Conservation (phyloP, 192 early-diverging fungal genomes). For the Backusella psychrophila region DNA sequence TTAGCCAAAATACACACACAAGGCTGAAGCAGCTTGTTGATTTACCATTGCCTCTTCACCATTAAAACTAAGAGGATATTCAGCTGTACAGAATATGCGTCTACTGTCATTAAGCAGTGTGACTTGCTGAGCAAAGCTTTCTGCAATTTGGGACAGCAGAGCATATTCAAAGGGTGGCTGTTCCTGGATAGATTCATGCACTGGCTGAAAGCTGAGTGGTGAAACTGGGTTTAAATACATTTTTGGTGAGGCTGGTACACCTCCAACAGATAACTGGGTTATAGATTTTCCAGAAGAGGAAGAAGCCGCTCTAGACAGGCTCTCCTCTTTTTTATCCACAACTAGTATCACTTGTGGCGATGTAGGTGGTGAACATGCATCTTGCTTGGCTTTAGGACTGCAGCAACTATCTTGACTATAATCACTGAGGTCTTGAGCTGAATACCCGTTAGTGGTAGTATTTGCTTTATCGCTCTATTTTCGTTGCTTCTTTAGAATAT, state of each 20-base stretch:
- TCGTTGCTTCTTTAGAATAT: not conserved
- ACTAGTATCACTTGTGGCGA: not conserved
- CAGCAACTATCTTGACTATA: not conserved
- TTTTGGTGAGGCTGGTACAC: conserved; percentile 5
- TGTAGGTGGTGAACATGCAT: not conserved
- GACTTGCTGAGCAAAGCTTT: conserved; percentile 14
- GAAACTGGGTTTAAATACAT: conserved; percentile 11
- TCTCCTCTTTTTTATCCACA: conserved; percentile 2
- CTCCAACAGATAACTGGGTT: not conserved
- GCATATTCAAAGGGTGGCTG: conserved; percentile 9
- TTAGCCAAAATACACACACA: not conserved
- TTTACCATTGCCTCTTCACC: conserved; percentile 29
- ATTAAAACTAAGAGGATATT: conserved; percentile 34
- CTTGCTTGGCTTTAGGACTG: not conserved
- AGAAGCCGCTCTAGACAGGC: not conserved
- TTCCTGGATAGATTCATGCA: not conserved
- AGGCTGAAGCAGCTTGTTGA: not conserved
- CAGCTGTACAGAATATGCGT: conserved; percentile 22
- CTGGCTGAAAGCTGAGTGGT: conserved; percentile 10
- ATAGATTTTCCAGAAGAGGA: conserved; percentile 15
- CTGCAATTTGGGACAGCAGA: conserved; percentile 10
- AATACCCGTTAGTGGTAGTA: not conserved
- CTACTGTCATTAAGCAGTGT: conserved; percentile 5
- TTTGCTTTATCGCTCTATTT: not conserved
- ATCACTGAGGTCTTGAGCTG: not conserved